Evolutionary conservation across 2,329 filamentous ascomycete species (phyloP).

Genomic region (Aspergillus texensis): DNA sequence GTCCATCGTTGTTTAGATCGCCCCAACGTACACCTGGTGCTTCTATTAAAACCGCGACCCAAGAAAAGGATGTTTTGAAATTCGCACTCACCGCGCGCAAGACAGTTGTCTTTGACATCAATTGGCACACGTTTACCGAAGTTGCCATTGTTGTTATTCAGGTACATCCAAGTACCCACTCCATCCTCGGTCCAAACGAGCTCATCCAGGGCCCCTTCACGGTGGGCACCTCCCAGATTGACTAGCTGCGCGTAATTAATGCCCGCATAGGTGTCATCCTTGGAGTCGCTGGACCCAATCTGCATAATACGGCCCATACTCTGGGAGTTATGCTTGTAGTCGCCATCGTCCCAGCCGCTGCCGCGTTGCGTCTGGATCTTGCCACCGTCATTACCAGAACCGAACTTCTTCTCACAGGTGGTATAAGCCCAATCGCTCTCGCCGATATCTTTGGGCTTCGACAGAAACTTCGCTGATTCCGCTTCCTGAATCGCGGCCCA

Average conservation of each 20-base stretch:
- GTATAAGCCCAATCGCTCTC: not conserved
- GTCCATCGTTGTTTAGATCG: not conserved
- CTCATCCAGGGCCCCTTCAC: constrained; percentile 2
- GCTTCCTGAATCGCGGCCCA: constrained; percentile 29
- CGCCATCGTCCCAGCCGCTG: not conserved
- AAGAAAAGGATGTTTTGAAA: not conserved
- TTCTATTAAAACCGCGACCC: not conserved
- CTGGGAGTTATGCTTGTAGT: not conserved
- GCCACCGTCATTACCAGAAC: not conserved
- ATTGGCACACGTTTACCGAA: not conserved
- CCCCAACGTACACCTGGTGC: not conserved
- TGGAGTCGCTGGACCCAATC: not conserved
- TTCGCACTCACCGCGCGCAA: not conserved
- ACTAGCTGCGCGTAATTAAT: not conserved
- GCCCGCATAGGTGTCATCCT: not conserved
- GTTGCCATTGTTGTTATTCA: not conserved
- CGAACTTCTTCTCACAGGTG: not conserved
- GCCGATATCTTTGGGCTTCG: constrained; percentile 1
- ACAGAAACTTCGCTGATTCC: constrained; percentile 17
- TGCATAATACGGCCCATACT: not conserved
- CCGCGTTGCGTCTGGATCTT: not conserved
- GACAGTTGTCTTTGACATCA: not conserved
- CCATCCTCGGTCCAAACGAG: not conserved
- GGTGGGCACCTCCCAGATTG: not conserved
- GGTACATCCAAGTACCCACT: not conserved